Evolutionary conservation across 306 rosid genomes (phyloP).

Genomic region (Trifolium pratense): DNA sequence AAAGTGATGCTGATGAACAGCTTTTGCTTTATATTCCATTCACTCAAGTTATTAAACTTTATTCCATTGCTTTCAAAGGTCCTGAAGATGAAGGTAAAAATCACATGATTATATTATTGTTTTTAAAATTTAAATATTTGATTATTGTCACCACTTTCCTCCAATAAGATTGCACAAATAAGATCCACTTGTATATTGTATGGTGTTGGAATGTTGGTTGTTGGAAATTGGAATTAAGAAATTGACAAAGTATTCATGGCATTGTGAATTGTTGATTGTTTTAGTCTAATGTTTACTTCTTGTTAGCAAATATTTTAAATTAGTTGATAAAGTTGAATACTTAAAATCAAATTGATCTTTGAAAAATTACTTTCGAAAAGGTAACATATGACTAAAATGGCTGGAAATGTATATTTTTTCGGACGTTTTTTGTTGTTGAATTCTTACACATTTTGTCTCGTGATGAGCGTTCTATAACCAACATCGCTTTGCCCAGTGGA

Average conservation of each 20-base stretch:
- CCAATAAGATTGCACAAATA: background rate
- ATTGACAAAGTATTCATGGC: background rate
- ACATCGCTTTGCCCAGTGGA: no score
- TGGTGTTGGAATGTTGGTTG: background rate
- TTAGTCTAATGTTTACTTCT: background rate
- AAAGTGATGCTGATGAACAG: constrained; percentile 98
- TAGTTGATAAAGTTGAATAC: background rate
- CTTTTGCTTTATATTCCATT: constrained; percentile 91
- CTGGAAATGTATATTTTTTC: background rate
- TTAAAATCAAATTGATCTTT: background rate
- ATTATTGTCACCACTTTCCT: background rate
- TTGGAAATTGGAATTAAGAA: background rate
- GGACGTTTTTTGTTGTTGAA: background rate
- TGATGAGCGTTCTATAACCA: background rate
- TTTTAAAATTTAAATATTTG: background rate
- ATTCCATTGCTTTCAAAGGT: constrained; percentile 72
- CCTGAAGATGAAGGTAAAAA: constrained; percentile 85
- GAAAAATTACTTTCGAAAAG: background rate
- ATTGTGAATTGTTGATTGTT: background rate
- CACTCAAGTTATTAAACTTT: constrained; percentile 81
- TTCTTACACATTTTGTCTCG: background rate
- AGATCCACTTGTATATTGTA: background rate
- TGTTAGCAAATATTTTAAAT: background rate
- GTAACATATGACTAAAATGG: background rate
- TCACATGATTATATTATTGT: background rate